phyloP scores from a whole-genome alignment of 495 filamentous ascomycete species.

The Xylaria flabelliformis region DNA sequence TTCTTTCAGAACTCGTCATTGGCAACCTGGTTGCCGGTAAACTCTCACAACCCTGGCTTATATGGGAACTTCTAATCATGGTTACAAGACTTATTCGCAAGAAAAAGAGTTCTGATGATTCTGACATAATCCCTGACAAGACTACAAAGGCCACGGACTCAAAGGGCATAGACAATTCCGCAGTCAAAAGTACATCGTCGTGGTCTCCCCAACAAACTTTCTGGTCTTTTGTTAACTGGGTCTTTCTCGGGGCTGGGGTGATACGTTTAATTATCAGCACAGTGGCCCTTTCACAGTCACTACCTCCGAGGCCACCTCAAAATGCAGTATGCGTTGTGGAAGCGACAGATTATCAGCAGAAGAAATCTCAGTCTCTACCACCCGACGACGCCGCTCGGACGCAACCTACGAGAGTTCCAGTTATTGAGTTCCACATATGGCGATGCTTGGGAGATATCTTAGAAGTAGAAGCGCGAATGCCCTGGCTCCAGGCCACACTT shows the following conservation, averaged over 20 bases:
- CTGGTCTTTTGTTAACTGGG: slow-evolving; percentile 74
- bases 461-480: slow-evolving; percentile 78
- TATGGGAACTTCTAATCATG: slow-evolving; percentile 80
- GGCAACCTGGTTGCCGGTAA: slow-evolving; percentile 77
- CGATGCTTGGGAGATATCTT: slow-evolving; percentile 71
- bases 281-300: slow-evolving; percentile 56
- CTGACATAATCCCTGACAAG: slow-evolving; percentile 31
- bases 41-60: slow-evolving; percentile 81
- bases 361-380: slow-evolving; percentile 27
- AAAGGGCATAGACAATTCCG: background rate
- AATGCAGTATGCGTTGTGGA: slow-evolving; percentile 22
- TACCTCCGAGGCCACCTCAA: slow-evolving; percentile 47
- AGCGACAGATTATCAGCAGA: slow-evolving; percentile 23
- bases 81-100: slow-evolving; percentile 39
- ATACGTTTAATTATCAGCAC: slow-evolving; percentile 65
- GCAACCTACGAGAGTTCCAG: slow-evolving; percentile 63
- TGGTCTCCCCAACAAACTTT: slow-evolving; percentile 57
- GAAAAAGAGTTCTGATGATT: slow-evolving; percentile 31
- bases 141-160: slow-evolving; percentile 29
- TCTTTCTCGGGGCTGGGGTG: slow-evolving; percentile 67
- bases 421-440: slow-evolving; percentile 76
- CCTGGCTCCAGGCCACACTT: slow-evolving; percentile 77
- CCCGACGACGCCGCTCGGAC: slow-evolving; percentile 12
- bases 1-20: slow-evolving; percentile 84
- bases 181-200: slow-evolving; percentile 41